A percentile compares a stretch with the other conserved stretches of the same genome.
Conservation (phyloP, 2,329 filamentous ascomycete genomes). For the Microcyclosporella mali region DNA sequence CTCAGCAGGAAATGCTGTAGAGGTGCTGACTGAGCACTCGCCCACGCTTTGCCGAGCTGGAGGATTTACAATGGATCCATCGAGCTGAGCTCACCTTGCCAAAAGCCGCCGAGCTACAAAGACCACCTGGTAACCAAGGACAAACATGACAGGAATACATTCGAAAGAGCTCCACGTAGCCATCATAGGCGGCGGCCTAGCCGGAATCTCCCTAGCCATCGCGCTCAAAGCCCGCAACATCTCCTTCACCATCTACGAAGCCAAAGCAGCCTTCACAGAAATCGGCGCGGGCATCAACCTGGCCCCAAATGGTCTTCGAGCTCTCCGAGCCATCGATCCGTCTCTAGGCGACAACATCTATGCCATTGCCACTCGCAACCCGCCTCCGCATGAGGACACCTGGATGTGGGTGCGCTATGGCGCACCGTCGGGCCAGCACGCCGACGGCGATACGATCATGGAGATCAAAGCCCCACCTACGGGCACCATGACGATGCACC, state of each 20-base stretch:
- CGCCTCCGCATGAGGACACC: slow-evolving; percentile 28
- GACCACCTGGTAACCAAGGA: too few relatives aligned
- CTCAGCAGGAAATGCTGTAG: too few relatives aligned
- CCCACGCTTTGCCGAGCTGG: too few relatives aligned
- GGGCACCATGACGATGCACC: slow-evolving; percentile 30
- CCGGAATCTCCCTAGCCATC: slow-evolving; percentile 50
- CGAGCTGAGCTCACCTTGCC: too few relatives aligned
- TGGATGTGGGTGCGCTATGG: slow-evolving; percentile 40
- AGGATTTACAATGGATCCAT: too few relatives aligned
- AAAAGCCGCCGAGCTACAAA: too few relatives aligned
- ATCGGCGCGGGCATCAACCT: slow-evolving; percentile 55
- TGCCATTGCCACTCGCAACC: slow-evolving; percentile 36
- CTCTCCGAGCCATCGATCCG: slow-evolving; percentile 75
- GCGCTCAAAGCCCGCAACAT: slow-evolving; percentile 38
- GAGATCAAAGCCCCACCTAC: slow-evolving; percentile 25
- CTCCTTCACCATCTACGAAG: slow-evolving; percentile 28
- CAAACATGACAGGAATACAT: too few relatives aligned
- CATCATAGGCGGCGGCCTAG: slow-evolving; percentile 56
- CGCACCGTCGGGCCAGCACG: slow-evolving; percentile 14
- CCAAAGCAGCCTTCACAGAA: slow-evolving; percentile 49
- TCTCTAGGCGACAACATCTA: slow-evolving; percentile 29
- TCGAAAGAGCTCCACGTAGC: slow-evolving; percentile 34
- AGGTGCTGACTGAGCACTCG: too few relatives aligned
- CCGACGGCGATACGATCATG: slow-evolving; percentile 25
- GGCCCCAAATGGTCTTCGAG: slow-evolving; percentile 67